These are phyloP conservation scores for Alternaria consortialis DNA, from an alignment of 2,329 filamentous ascomycete genomes.

Conservation along the genomic window DNA sequence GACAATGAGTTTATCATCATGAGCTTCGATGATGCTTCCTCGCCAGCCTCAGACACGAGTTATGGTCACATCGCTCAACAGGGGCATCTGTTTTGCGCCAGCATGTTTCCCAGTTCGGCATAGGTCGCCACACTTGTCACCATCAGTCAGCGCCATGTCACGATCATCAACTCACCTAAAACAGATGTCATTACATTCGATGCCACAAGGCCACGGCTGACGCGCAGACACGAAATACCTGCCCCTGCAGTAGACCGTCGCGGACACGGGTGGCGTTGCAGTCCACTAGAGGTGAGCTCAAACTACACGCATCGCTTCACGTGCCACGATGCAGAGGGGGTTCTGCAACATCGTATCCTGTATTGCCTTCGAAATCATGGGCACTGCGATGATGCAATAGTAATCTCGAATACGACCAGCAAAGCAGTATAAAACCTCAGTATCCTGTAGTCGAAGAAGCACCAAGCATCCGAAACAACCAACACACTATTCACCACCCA, in stretches of 20 bases:
- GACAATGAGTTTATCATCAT: not conserved
- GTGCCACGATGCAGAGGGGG: not conserved
- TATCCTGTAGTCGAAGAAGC: accelerated
- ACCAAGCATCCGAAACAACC: not conserved
- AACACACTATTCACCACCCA: not conserved
- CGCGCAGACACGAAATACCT: not conserved
- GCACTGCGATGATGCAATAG: not conserved
- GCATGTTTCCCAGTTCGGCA: not conserved
- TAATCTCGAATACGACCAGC: not conserved
- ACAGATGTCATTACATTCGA: constrained; percentile 4
- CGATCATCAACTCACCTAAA: constrained; percentile 9
- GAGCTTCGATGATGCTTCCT: not conserved
- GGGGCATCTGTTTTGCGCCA: not conserved
- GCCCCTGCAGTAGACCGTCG: not conserved
- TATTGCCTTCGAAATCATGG: not conserved
- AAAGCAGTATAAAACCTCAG: not conserved
- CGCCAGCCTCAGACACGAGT: not conserved
- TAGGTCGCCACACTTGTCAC: constrained; percentile 1
- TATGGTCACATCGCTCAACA: not conserved
- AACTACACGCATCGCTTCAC: not conserved
- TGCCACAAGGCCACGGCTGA: not conserved
- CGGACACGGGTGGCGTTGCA: not conserved
- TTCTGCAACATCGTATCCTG: constrained; percentile 5
- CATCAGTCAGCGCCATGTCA: constrained; percentile 15
- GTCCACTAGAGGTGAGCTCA: not conserved